These are phyloP conservation scores for Solanum ahanhuiri DNA, from an alignment of 257 asterid species.

Conservation along the genomic window DNA sequence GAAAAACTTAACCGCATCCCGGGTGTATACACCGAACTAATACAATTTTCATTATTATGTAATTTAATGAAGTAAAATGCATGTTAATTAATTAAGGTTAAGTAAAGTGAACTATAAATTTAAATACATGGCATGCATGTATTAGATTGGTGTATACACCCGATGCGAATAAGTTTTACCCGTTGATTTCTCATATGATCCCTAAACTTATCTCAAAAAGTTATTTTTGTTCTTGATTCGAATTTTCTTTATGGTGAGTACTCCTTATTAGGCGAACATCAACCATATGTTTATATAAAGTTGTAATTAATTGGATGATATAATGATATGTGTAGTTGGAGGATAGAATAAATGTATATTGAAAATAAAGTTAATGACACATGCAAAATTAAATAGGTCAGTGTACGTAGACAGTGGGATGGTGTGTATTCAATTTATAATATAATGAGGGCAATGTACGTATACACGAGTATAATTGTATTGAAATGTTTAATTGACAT, in stretches of 20 bases:
- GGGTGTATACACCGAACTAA: no score
- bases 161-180: no score
- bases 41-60: no score
- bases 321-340: background rate
- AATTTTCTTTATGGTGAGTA: no score
- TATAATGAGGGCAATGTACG: background rate
- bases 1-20: no score
- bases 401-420: background rate
- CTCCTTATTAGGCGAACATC: background rate
- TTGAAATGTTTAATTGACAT: background rate
- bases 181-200: background rate
- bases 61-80: no score
- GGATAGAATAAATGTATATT: background rate
- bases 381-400: background rate
- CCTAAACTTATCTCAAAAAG: background rate
- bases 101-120: no score
- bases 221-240: no score
- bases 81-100: no score
- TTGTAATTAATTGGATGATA: background rate
- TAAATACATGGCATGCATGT: no score
- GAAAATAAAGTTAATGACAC: background rate
- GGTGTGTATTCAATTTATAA: background rate
- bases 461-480: background rate
- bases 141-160: no score
- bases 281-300: background rate